These are phyloP conservation scores for Auriscalpium vulgare DNA, from an alignment of 768 basidiomycete genomes.

Conservation along the genomic window DNA sequence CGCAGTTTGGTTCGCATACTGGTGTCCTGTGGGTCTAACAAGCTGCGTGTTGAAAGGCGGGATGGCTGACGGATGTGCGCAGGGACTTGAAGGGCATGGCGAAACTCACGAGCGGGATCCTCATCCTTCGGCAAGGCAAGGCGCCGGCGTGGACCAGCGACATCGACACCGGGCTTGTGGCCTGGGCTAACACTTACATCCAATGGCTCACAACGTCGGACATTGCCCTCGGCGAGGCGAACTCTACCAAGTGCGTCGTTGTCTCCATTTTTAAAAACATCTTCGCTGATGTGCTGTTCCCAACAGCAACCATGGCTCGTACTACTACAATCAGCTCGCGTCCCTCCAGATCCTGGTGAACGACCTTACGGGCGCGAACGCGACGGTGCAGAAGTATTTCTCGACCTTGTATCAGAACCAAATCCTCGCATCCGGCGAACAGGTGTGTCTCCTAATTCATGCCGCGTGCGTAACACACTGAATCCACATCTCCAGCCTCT, in stretches of 20 bases:
- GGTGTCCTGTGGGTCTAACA: constrained; percentile 6
- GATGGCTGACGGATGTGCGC: neutral
- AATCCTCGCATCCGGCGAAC: constrained; percentile 23
- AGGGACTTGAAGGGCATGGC: constrained; percentile 21
- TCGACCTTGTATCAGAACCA: constrained; percentile 19
- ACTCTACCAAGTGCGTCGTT: constrained; percentile 20
- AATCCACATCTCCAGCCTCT: constrained; percentile 16
- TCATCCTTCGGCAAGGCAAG: constrained; percentile 18
- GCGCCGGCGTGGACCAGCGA: constrained; percentile 21
- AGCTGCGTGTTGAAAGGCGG: neutral
- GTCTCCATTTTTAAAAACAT: neutral
- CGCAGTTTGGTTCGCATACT: constrained; percentile 1
- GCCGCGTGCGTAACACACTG: neutral
- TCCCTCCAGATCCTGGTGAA: constrained; percentile 24
- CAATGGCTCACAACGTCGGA: constrained; percentile 21
- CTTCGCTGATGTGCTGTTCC: neutral
- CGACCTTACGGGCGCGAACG: constrained; percentile 19
- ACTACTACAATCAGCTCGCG: constrained; percentile 24
- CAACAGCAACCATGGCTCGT: constrained; percentile 27
- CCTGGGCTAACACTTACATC: constrained; percentile 23
- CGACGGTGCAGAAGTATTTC: constrained; percentile 21
- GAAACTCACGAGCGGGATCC: constrained; percentile 23
- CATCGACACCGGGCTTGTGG: constrained; percentile 18
- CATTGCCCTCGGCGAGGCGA: constrained; percentile 15
- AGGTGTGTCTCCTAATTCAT: neutral